Base-by-base conservation (phyloP, 2,329 filamentous ascomycete species). In the Monilinia aucupariae region DNA sequence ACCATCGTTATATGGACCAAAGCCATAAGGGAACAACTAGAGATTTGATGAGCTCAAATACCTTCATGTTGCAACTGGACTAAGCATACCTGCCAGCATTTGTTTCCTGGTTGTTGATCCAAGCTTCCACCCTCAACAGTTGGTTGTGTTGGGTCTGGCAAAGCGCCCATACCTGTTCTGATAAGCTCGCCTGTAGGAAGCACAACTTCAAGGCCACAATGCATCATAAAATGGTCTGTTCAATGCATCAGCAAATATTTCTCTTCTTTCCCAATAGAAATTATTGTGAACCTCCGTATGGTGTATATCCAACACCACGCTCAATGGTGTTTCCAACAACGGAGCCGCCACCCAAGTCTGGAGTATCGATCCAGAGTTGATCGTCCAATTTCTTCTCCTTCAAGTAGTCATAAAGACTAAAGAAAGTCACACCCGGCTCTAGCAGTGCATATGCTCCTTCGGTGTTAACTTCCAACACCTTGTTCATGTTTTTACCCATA, bases 371-470 rank as follows among this genome's bases (percentile, higher is more conserved):
- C 78, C 77, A 77, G 68, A 81, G 65, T 56, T 74, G 71, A 27
- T 76, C 65, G 15, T 74, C 70, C 6, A 80, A 68, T 27, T 75
- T 75, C 58, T 75, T 71, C 68, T 82, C 71, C 64, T 76, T 72
- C n/a, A 82, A 70, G 59, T 80, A 76, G n/a, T 82, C 76, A 64
- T 84, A 76, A 9, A 85, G 73, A 34, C 77, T 76, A 61, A 79
- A 78, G 68, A 79, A 84, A 0, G 81, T 80, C 0, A 85, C 82
- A 0, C 82, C 82, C 0, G 82, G 82, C 68, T 85, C 82, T 5
- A 85, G 76, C 0, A 85, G 71, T 49, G 76, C 79, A 61, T 76
- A 81, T 25, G 78, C 79, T 49, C 77, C 78, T 20, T 81, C 78
- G 0, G 75, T 76, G 67, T 82, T 78, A 17, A 85, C 77, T 45